These are phyloP conservation scores for Colletotrichum sojae DNA, from an alignment of 2,329 filamentous ascomycete genomes.

Conservation along the genomic window DNA sequence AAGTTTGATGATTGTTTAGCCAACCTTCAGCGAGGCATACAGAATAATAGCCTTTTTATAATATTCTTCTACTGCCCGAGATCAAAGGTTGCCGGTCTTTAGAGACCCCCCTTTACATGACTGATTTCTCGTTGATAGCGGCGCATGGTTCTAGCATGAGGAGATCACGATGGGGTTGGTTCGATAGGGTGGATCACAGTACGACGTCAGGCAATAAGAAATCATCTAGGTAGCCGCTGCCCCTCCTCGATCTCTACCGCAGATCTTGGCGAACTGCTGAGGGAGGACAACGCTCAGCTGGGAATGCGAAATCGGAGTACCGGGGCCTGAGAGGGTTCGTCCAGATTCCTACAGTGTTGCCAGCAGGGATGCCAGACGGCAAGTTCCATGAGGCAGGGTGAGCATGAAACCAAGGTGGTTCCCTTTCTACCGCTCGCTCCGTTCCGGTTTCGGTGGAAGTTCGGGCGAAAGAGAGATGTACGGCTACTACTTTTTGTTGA, in stretches of 20 bases:
- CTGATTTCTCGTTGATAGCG: too few relatives aligned
- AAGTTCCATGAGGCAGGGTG: not conserved
- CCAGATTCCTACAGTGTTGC: not conserved
- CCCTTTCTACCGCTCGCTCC: not conserved
- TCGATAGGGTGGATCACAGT: not conserved
- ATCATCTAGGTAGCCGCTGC: not conserved
- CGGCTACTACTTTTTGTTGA: not conserved
- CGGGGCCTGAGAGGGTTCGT: not conserved
- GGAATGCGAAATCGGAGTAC: not conserved
- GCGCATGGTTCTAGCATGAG: not conserved
- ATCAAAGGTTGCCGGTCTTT: too few relatives aligned
- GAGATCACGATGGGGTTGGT: not conserved
- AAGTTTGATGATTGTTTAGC: too few relatives aligned
- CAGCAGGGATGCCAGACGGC: not conserved
- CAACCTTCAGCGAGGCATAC: not conserved
- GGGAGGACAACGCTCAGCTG: not conserved
- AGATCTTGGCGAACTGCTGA: not conserved
- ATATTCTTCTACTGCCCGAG: too few relatives aligned
- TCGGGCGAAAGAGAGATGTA: not conserved
- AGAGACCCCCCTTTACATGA: too few relatives aligned
- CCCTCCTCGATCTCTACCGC: too few relatives aligned
- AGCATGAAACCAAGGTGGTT: not conserved
- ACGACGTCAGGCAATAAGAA: not conserved
- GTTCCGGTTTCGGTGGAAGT: constrained; percentile 1
- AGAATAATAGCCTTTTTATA: too few relatives aligned